A percentile compares a stretch with the other conserved stretches of the same genome.
phyloP scores from a whole-genome alignment of 331 rosid species.

The Acacia pycnantha region DNA sequence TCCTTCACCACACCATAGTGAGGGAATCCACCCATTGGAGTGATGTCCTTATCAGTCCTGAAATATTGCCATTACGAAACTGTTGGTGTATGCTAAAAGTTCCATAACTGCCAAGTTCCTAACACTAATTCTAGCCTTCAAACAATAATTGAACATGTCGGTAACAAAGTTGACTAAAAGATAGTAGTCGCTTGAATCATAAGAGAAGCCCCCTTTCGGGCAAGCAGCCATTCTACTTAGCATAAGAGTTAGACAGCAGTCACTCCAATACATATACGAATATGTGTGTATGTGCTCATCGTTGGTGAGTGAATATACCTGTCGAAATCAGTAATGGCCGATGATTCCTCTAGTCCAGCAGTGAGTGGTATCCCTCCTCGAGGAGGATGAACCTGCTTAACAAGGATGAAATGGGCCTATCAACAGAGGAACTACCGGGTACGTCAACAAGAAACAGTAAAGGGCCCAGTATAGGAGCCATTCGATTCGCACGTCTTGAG shows the following conservation, averaged over 20 bases:
- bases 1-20: constrained; percentile 71
- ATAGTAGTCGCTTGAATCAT: too few species aligned
- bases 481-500: too few species aligned
- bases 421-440: too few species aligned
- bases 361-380: too few species aligned
- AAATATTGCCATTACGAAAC: neutral
- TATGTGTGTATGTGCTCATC: neutral
- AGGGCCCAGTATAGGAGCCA: too few species aligned
- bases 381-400: too few species aligned
- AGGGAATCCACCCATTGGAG: constrained; percentile 86
- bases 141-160: neutral
- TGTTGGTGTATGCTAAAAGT: neutral
- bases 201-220: neutral
- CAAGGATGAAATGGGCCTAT: too few species aligned
- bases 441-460: too few species aligned
- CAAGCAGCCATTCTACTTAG: neutral
- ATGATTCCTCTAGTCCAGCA: too few species aligned
- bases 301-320: constrained; percentile 32
- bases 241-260: neutral
- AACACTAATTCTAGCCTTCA: neutral
- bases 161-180: neutral
- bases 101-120: neutral
- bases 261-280: neutral
- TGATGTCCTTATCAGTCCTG: constrained; percentile 80
- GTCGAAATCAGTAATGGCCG: constrained; percentile 73